phyloP scores from a whole-genome alignment of 2,329 filamentous ascomycete genomes.

The Claviceps quebecensis region DNA sequence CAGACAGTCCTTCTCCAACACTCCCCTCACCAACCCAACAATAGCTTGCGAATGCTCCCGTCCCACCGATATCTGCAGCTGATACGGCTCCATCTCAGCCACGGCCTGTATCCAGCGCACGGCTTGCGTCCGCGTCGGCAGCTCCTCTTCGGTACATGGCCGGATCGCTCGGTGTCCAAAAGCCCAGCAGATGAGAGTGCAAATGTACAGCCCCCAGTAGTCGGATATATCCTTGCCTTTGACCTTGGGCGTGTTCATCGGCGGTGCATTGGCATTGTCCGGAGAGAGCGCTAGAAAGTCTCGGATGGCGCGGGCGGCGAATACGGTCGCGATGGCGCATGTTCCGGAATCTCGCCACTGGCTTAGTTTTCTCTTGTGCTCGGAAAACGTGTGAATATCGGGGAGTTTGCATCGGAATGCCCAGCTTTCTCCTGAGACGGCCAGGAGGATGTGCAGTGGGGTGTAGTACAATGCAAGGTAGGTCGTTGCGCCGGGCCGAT shows the following conservation, averaged over 20 bases:
- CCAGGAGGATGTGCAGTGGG: slow-evolving; percentile 42
- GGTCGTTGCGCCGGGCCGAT: slow-evolving; percentile 32
- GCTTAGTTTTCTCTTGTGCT: slow-evolving; percentile 32
- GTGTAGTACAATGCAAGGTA: slow-evolving; percentile 45
- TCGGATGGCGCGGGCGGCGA: slow-evolving; percentile 38
- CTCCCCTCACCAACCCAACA: slow-evolving; percentile 32
- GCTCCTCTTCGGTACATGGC: slow-evolving; percentile 8
- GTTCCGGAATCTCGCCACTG: slow-evolving; percentile 30
- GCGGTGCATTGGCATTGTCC: neutral
- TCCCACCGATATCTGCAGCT: slow-evolving; percentile 22
- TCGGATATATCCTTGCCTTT: slow-evolving; percentile 28
- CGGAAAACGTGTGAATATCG: slow-evolving; percentile 26
- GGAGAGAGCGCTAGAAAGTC: slow-evolving; percentile 21
- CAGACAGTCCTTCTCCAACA: slow-evolving; percentile 34
- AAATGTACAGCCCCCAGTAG: slow-evolving; percentile 43
- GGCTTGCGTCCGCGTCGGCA: slow-evolving; percentile 15
- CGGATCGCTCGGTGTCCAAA: slow-evolving; percentile 25
- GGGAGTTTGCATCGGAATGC: slow-evolving; percentile 40
- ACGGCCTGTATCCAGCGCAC: slow-evolving; percentile 26
- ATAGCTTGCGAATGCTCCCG: slow-evolving; percentile 29
- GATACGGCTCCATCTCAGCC: slow-evolving; percentile 24
- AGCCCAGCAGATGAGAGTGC: slow-evolving; percentile 46
- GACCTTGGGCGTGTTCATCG: slow-evolving; percentile 1
- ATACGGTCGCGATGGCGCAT: slow-evolving; percentile 31
- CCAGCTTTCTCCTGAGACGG: slow-evolving; percentile 45